Conservation (phyloP, 2,329 filamentous ascomycete species). For the Acrocalymma vagum region DNA sequence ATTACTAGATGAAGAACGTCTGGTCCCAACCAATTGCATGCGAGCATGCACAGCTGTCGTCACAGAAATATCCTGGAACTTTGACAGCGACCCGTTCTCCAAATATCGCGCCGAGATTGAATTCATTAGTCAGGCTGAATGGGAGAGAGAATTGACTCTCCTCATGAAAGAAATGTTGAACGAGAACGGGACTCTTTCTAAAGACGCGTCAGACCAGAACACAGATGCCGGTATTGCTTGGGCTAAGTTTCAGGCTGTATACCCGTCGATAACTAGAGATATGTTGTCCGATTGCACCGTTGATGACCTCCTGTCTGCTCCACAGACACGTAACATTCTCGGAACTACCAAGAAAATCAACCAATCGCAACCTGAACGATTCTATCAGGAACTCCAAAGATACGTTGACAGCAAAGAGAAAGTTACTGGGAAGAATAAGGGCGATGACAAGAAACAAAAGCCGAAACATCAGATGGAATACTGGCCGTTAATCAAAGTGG, state of each 20-base stretch:
- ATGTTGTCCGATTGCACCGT: constrained; percentile 46
- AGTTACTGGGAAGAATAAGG: constrained; percentile 37
- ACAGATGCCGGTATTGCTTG: constrained; percentile 59
- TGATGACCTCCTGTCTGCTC: constrained; percentile 53
- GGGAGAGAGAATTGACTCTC: constrained; percentile 60
- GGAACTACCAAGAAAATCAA: constrained; percentile 55
- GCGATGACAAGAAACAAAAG: constrained; percentile 35
- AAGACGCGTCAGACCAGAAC: constrained; percentile 52
- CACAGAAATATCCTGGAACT: constrained; percentile 68
- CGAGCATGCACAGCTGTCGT: constrained; percentile 69
- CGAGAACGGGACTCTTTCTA: constrained; percentile 47
- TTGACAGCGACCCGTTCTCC: constrained; percentile 45
- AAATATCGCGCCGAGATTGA: constrained; percentile 66
- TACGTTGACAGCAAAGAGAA: constrained; percentile 67
- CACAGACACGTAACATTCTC: constrained; percentile 53
- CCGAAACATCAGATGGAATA: constrained; percentile 46
- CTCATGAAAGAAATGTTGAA: constrained; percentile 60
- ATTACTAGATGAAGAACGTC: constrained; percentile 67
- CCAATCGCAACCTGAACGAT: constrained; percentile 45
- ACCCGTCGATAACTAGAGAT: constrained; percentile 53
- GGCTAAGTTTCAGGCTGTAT: constrained; percentile 61
- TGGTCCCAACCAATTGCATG: constrained; percentile 66
- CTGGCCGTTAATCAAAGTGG: constrained; percentile 64
- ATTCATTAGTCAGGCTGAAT: constrained; percentile 63
- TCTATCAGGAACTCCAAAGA: constrained; percentile 57